Conservation (phyloP, 352 stramenopile species). For the Phytopythium cucurbitacearum region DNA sequence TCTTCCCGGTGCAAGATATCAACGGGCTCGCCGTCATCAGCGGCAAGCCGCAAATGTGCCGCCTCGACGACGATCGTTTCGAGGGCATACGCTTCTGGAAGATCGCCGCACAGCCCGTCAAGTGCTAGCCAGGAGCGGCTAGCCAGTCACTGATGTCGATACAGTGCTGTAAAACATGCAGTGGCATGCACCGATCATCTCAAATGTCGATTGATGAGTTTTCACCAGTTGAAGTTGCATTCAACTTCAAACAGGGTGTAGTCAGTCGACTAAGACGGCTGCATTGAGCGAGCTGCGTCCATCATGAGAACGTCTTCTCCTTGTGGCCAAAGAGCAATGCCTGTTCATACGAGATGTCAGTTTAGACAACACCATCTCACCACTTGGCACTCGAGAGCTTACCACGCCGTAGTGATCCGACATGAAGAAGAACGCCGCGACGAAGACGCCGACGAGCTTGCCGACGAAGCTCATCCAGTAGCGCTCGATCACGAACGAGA, state of each 20-base stretch:
- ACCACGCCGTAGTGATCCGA: conserved; percentile 5
- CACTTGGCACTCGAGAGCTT: neutral
- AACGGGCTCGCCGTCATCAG: conserved; percentile 6
- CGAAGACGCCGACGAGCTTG: conserved; percentile 20
- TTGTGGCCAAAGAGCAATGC: no score
- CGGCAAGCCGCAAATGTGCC: conserved; percentile 22
- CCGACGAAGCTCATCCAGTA: conserved; percentile 25
- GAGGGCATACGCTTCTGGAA: conserved; percentile 17
- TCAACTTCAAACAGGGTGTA: no score
- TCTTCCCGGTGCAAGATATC: conserved; percentile 21
- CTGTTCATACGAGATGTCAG: no score
- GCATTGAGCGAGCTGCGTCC: no score
- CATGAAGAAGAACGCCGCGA: conserved; percentile 13
- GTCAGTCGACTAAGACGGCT: no score
- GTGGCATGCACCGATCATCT: no score
- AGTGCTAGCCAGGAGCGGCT: conserved; percentile 9
- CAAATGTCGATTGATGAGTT: no score
- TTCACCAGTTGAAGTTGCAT: no score
- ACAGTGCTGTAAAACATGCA: no score
- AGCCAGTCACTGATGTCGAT: no score
- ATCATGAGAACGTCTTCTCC: no score
- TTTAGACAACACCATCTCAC: no score
- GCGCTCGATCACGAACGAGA: conserved; percentile 34
- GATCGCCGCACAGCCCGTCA: conserved; percentile 19
- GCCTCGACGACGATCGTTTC: conserved; percentile 19